These are phyloP conservation scores for Pleurostoma richardsiae DNA, from an alignment of 2,329 filamentous ascomycete species.

Conservation along the genomic window DNA sequence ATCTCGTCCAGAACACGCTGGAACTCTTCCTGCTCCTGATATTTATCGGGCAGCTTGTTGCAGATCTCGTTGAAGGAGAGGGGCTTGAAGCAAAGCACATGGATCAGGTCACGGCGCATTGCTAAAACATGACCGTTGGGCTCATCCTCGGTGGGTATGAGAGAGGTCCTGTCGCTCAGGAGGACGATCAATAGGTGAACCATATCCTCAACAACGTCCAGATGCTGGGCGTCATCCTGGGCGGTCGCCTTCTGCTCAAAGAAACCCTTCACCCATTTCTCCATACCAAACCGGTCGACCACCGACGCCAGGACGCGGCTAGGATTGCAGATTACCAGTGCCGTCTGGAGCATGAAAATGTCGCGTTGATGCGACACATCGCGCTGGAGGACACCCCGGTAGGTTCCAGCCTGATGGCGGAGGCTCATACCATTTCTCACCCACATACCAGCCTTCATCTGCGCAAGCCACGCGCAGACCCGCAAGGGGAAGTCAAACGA, in stretches of 20 bases:
- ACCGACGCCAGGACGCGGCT: constrained; percentile 82
- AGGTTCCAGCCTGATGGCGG: constrained; percentile 90
- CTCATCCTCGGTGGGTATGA: constrained; percentile 65
- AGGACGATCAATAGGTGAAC: constrained; percentile 88
- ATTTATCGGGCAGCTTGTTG: constrained; percentile 79
- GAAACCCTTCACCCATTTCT: constrained; percentile 78
- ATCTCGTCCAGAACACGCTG: constrained; percentile 80
- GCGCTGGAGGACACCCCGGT: constrained; percentile 80
- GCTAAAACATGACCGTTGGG: constrained; percentile 60
- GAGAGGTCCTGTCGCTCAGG: constrained; percentile 79
- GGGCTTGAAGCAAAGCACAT: constrained; percentile 94
- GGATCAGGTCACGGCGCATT: constrained; percentile 84
- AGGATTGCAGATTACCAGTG: constrained; percentile 79
- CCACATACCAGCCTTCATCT: constrained; percentile 99
- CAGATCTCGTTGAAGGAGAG: constrained; percentile 91
- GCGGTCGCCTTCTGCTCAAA: constrained; percentile 68
- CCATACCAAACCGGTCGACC: constrained; percentile 86
- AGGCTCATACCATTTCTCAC: constrained; percentile 95
- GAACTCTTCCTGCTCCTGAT: constrained; percentile 85
- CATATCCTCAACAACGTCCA: constrained; percentile 95
- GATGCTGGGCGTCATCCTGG: constrained; percentile 80
- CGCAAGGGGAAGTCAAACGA: constrained; percentile 90
- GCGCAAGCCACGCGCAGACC: constrained; percentile 92
- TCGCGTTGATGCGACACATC: constrained; percentile 94
- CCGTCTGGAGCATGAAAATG: constrained; percentile 88